These are phyloP conservation scores for Dunaliella sp. DNA, from an alignment of 139 green algal species.

Conservation along the genomic window DNA sequence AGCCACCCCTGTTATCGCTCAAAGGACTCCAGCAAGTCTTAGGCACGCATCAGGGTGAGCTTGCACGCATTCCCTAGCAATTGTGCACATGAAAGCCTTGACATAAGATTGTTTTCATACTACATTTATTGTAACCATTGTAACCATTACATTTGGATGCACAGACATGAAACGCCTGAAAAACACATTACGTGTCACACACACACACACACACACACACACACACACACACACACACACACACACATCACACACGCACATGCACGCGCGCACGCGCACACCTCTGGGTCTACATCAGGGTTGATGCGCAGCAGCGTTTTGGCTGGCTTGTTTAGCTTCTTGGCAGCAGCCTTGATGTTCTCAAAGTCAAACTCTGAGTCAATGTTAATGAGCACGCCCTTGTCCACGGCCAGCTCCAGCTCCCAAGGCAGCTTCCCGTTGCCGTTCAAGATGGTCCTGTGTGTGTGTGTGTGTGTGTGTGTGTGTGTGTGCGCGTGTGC, in stretches of 20 bases:
- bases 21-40: no score
- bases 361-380: slow-evolving; percentile 96
- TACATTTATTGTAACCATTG: no score
- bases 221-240: neutral
- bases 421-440: slow-evolving; percentile 95
- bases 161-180: no score
- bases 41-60: no score
- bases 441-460: slow-evolving; percentile 77
- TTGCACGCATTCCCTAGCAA: no score
- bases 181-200: no score
- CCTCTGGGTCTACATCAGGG: slow-evolving; percentile 91
- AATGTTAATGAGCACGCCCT: slow-evolving; percentile 91
- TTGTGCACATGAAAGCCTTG: no score
- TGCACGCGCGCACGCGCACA: neutral
- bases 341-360: slow-evolving; percentile 69
- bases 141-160: no score
- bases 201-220: neutral
- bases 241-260: neutral
- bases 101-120: no score
- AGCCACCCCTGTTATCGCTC: no score
- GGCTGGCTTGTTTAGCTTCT: slow-evolving; percentile 62
- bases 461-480: no score
- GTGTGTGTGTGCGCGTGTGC: no score
- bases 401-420: slow-evolving; percentile 82
- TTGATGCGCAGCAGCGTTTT: slow-evolving; percentile 95